These are phyloP conservation scores for Verticillium nubilum DNA, from an alignment of 2,329 filamentous ascomycete genomes.

Conservation along the genomic window DNA sequence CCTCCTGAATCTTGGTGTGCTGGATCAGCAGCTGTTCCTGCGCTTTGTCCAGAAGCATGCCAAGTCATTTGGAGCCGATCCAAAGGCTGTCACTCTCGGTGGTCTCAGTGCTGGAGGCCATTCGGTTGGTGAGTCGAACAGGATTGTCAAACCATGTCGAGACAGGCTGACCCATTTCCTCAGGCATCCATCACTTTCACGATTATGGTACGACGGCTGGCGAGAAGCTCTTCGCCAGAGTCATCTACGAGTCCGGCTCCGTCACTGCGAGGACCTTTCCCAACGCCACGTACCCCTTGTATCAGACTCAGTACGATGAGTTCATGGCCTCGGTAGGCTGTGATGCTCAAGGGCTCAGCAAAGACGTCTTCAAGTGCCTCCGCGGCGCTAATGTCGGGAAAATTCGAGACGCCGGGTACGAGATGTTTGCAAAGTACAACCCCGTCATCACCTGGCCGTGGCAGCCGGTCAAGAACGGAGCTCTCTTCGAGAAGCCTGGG, in stretches of 20 bases:
- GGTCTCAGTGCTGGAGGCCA: conserved; percentile 48
- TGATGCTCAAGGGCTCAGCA: conserved; percentile 22
- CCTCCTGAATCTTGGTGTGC: conserved; percentile 46
- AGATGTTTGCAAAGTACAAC: conserved; percentile 30
- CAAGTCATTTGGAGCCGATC: conserved; percentile 46
- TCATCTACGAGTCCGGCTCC: conserved; percentile 29
- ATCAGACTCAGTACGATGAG: conserved; percentile 24
- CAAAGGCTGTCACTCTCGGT: conserved; percentile 43
- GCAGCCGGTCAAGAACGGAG: conserved; percentile 39
- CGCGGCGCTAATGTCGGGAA: conserved; percentile 25
- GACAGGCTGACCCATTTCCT: conserved; percentile 11
- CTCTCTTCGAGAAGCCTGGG: conserved; percentile 39
- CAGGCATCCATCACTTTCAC: conserved; percentile 28
- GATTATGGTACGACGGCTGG: conserved; percentile 26
- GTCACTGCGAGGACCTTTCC: conserved; percentile 30
- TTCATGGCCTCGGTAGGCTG: conserved; percentile 23
- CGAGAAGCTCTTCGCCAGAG: conserved; percentile 24
- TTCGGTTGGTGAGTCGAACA: conserved; percentile 26
- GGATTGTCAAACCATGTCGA: conserved; percentile 13
- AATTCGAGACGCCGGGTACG: conserved; percentile 31
- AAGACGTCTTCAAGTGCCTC: conserved; percentile 31
- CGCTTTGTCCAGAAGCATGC: conserved; percentile 50
- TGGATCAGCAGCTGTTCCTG: conserved; percentile 46
- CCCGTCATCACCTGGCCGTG: conserved; percentile 40
- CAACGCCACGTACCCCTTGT: conserved; percentile 26